Percentiles rank a stretch among this genome's conserved stretches.
phyloP scores from a whole-genome alignment of 2,329 filamentous ascomycete genomes.

The Fusarium paranaense region DNA sequence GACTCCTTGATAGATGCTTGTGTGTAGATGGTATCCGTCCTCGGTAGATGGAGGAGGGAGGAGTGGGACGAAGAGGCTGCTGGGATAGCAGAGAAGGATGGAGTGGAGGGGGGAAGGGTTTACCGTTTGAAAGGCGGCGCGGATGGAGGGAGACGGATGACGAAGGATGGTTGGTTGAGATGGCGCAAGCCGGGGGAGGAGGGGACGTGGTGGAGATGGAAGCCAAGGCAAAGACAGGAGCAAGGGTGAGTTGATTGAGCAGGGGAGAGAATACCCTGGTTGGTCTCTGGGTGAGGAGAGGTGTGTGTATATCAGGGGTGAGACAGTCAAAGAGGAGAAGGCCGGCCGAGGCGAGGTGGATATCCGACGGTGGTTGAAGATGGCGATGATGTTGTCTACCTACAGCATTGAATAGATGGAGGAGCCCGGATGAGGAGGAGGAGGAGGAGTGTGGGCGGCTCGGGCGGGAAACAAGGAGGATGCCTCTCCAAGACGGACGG shows the following conservation, averaged over 20 bases:
- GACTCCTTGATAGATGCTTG: constrained; percentile 34
- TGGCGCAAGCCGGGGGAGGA: constrained; percentile 44
- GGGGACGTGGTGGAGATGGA: constrained; percentile 28
- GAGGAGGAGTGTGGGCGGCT: constrained; percentile 18
- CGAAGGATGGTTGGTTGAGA: constrained; percentile 50
- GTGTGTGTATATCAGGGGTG: constrained; percentile 30
- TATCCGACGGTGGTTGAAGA: constrained; percentile 11
- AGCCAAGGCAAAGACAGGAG: constrained; percentile 34
- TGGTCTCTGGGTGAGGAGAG: constrained; percentile 16
- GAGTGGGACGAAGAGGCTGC: constrained; percentile 40
- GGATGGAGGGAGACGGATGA: constrained; percentile 48
- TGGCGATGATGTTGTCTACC: constrained; percentile 13
- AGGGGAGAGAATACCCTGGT: constrained; percentile 31
- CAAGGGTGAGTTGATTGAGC: constrained; percentile 29
- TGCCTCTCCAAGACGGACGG: constrained; percentile 2
- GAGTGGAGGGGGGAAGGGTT: constrained; percentile 36
- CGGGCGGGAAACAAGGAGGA: constrained; percentile 11
- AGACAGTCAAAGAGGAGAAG: constrained; percentile 9
- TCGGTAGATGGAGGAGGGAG: constrained; percentile 36
- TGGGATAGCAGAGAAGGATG: constrained; percentile 38
- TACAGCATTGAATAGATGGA: neutral
- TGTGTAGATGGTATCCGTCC: constrained; percentile 33
- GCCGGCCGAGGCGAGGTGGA: constrained; percentile 16
- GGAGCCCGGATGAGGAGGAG: neutral
- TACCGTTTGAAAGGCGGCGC: constrained; percentile 44